Base-by-base conservation (phyloP, 805 yeast species). In the Candida caryicola region DNA sequence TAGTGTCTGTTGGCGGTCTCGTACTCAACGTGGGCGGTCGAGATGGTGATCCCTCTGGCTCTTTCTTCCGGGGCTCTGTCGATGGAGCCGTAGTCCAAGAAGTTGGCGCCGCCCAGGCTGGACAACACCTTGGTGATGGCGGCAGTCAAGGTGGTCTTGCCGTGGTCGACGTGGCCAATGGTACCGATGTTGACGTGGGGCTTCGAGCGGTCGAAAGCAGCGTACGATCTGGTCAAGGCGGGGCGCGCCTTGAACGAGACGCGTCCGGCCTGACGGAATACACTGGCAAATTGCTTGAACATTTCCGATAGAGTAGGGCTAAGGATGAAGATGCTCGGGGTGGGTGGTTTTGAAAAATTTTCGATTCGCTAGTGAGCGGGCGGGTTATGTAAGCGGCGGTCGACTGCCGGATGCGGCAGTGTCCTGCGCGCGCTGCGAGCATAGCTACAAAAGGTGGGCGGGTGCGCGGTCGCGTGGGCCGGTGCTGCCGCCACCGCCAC, bases 21-120 rank as follows among this genome's bases (percentile, higher is more conserved):
- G 71, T 90, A 91, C 72, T 91, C 97, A 59, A 90, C 97, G 66
- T 91, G 98, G 40, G 98, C 97, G 51, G 96, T 84, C 41, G 96
- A 87, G 62, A 91, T 91, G 49, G 99, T 91, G 69, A 91, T 91
- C 81, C 99, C 99, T 77, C 99, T 88, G 42, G 95, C 97, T 74
- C 96, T 85, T 77, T 93, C 98, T 74, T 91, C 98, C 51, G 98
- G 98, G 33, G 98, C 98, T 70, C 86, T 85, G 72, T 91, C 98
- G 57, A 91, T 93, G 46, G 96, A 66, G 37, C 86, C 76, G 64
- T 93, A 93, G 66, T 93, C 98, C 72, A 89, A 76, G 77, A 93
- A 91, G 57, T 72, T 74, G 50, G 98, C 98, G 63, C 95, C 95
- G 59, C 96, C 97, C 57, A 76, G 75, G 55, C 76, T 80, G 36